Evolutionary conservation across 2,329 filamentous ascomycete species (phyloP).

Genomic region (Coniochaeta sp.): DNA sequence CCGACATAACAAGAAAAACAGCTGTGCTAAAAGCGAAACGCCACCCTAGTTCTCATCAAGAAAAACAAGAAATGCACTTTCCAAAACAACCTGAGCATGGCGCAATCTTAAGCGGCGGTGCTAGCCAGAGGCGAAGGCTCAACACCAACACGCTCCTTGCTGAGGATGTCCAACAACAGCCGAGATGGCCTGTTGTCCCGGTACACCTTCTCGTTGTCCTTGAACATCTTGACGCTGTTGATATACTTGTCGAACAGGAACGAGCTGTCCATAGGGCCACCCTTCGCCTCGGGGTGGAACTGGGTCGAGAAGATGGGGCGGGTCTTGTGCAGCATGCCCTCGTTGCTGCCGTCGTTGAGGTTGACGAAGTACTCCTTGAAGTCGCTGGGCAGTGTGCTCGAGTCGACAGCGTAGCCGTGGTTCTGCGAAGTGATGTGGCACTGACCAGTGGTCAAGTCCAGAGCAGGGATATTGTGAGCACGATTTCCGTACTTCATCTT

Average conservation of each 20-base stretch:
- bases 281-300: conserved; percentile 98
- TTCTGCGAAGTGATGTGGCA: conserved; percentile 99
- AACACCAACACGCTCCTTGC: conserved; percentile 92
- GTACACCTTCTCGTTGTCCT: conserved; percentile 69
- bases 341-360: conserved; percentile 94
- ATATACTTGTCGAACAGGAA: conserved; percentile 97
- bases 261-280: conserved; percentile 88
- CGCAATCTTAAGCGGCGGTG: conserved; percentile 20
- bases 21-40: neutral
- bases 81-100: neutral
- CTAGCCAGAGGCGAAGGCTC: conserved; percentile 55
- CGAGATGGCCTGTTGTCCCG: conserved; percentile 84
- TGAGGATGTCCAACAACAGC: conserved; percentile 81
- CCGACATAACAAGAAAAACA: neutral
- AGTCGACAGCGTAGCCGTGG: conserved; percentile 93
- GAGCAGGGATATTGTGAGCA: conserved; percentile 93
- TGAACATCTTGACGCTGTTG: conserved; percentile 82
- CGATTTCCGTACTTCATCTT: conserved; percentile 99
- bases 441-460: conserved; percentile 90
- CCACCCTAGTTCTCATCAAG: neutral
- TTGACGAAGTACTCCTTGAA: conserved; percentile 99
- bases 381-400: conserved; percentile 69
- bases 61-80: neutral
- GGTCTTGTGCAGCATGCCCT: conserved; percentile 93
- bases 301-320: conserved; percentile 97